phyloP scores from a whole-genome alignment of 129 eudicot genomes.

The Escallonia herrerae region DNA sequence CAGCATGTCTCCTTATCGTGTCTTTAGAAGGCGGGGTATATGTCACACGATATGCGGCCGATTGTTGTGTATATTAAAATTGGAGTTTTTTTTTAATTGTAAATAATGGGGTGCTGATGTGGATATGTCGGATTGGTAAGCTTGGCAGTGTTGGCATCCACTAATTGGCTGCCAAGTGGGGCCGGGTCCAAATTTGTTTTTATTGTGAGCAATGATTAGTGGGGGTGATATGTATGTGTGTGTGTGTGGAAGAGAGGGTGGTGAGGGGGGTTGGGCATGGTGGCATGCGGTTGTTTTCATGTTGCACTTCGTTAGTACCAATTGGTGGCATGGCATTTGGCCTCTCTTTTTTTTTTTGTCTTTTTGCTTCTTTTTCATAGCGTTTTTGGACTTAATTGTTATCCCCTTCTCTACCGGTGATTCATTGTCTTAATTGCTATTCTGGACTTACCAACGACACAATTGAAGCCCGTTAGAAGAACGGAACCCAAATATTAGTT shows the following conservation, averaged over 20 bases:
- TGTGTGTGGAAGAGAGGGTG: too few relatives aligned
- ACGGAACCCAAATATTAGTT: too few relatives aligned
- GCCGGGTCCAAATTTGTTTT: conserved; percentile 9
- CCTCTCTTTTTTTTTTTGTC: not conserved
- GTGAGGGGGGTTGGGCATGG: too few relatives aligned
- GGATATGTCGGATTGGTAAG: not conserved
- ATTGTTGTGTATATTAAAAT: not conserved
- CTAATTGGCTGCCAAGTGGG: conserved; percentile 17
- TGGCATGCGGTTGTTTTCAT: conserved; percentile 30
- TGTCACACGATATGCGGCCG: not conserved
- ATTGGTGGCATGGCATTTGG: not conserved
- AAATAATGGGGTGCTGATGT: not conserved
- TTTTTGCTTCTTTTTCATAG: not conserved
- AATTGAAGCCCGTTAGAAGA: too few relatives aligned
- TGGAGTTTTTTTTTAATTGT: too few relatives aligned
- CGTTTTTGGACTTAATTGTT: not conserved
- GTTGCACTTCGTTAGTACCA: conserved; percentile 13
- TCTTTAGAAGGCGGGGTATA: not conserved
- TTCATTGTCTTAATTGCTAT: too few relatives aligned
- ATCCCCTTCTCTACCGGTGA: too few relatives aligned
- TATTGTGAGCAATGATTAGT: conserved; percentile 24
- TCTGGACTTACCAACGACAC: too few relatives aligned
- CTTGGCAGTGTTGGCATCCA: not conserved
- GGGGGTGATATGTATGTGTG: too few relatives aligned
- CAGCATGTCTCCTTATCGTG: conserved; percentile 3